phyloP scores from a whole-genome alignment of 2,329 filamentous ascomycete species.

The Epichloe festucae region DNA sequence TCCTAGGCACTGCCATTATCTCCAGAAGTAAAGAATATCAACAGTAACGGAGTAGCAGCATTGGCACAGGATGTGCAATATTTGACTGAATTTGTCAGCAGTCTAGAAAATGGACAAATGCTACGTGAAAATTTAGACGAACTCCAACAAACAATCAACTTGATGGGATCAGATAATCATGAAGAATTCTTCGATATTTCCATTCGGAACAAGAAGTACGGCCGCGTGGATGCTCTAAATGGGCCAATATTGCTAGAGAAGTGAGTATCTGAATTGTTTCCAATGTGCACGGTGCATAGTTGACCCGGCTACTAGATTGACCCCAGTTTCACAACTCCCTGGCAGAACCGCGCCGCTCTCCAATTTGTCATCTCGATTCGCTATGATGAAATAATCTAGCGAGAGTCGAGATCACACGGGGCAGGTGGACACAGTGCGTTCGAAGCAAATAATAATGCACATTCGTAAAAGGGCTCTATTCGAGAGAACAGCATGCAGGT shows the following conservation, averaged over 20 bases:
- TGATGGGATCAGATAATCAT: constrained; percentile 80
- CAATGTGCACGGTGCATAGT: not conserved
- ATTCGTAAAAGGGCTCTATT: not conserved
- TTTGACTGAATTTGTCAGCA: constrained; percentile 74
- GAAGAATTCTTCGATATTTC: constrained; percentile 95
- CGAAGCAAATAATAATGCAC: not conserved
- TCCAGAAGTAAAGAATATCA: constrained; percentile 70
- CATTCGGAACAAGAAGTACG: constrained; percentile 83
- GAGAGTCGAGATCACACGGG: not conserved
- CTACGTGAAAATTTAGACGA: constrained; percentile 83
- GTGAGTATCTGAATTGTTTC: constrained; percentile 31
- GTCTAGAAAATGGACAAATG: constrained; percentile 73
- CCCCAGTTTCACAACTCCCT: constrained; percentile 46
- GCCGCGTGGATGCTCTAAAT: constrained; percentile 81
- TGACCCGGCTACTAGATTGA: constrained; percentile 39
- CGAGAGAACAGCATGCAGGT: not conserved
- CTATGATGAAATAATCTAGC: constrained; percentile 34
- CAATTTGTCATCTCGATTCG: constrained; percentile 64
- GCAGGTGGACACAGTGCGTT: not conserved
- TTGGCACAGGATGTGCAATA: constrained; percentile 75
- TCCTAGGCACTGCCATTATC: constrained; percentile 62
- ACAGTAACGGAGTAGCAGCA: constrained; percentile 68
- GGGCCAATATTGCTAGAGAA: constrained; percentile 88
- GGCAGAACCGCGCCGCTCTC: constrained; percentile 50
- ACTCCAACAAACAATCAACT: constrained; percentile 77